phyloP scores from a whole-genome alignment of 2,329 filamentous ascomycete genomes.

The Bipolaris cookei region DNA sequence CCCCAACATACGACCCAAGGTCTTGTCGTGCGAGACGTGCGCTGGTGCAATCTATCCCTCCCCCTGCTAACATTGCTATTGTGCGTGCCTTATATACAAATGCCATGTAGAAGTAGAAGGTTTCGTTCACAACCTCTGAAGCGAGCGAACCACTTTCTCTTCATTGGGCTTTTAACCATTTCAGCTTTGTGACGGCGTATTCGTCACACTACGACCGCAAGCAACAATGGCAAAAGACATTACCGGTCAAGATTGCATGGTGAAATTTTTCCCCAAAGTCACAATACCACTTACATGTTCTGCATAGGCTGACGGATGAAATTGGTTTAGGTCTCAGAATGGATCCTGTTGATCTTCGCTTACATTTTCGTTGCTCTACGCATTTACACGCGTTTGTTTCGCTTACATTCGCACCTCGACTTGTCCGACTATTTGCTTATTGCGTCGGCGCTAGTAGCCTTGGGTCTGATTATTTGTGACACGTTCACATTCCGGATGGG shows the following conservation, averaged over 20 bases:
- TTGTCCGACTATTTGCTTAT: slow-evolving; percentile 27
- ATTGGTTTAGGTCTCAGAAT: slow-evolving; percentile 27
- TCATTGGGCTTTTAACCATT: slow-evolving; percentile 3
- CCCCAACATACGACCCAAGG: slow-evolving; percentile 1
- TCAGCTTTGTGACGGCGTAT: neutral
- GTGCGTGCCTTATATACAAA: slow-evolving; percentile 12
- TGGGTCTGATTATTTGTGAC: slow-evolving; percentile 27
- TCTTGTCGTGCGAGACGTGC: slow-evolving; percentile 4
- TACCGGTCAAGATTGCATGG: slow-evolving; percentile 29
- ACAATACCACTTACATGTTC: neutral
- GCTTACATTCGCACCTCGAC: slow-evolving; percentile 20
- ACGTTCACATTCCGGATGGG: slow-evolving; percentile 15
- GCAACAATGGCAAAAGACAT: slow-evolving; percentile 22
- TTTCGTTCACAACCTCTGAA: slow-evolving; percentile 1
- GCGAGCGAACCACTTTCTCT: slow-evolving; percentile 8
- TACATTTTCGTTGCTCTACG: slow-evolving; percentile 28
- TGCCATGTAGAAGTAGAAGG: neutral
- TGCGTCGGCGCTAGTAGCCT: slow-evolving; percentile 17
- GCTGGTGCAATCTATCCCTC: slow-evolving; percentile 1
- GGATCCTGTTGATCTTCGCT: slow-evolving; percentile 26
- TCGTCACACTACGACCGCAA: slow-evolving; percentile 7
- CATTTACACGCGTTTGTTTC: slow-evolving; percentile 21
- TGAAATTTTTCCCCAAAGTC: neutral
- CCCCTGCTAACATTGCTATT: neutral
- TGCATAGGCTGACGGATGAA: neutral